Conservation (phyloP, 176 grass and related monocot genomes). For the Rhynchospora pubera region DNA sequence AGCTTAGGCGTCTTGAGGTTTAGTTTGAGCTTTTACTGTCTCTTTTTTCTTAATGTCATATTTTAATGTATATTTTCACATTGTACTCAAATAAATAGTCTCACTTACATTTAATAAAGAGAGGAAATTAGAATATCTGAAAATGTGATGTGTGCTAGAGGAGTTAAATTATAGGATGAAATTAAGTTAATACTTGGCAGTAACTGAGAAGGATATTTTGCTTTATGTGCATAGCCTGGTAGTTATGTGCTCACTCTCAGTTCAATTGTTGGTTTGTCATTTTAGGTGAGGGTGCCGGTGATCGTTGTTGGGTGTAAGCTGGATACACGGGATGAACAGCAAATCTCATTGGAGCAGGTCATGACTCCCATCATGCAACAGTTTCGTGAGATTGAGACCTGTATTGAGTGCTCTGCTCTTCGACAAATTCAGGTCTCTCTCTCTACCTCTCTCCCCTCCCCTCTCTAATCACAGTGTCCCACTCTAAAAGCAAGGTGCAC, state of each 20-base stretch:
- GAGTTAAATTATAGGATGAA: neutral
- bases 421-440: slow-evolving; percentile 87
- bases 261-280: slow-evolving; percentile 20
- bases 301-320: slow-evolving; percentile 92
- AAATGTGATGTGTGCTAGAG: neutral
- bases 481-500: neutral
- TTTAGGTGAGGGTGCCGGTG: slow-evolving; percentile 64
- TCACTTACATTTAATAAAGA: neutral
- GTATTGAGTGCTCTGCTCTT: slow-evolving; percentile 93
- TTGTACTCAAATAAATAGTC: neutral
- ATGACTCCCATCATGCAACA: slow-evolving; percentile 96
- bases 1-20: slow-evolving; percentile 82
- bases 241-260: neutral
- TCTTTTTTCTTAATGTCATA: neutral
- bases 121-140: neutral
- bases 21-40: neutral
- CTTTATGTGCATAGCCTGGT: neutral
- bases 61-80: neutral
- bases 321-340: slow-evolving; percentile 83
- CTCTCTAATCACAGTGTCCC: neutral
- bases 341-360: slow-evolving; percentile 80
- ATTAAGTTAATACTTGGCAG: neutral
- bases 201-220: neutral
- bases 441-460: neutral
- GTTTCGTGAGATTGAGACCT: slow-evolving; percentile 90